Conservation (phyloP, 2,329 filamentous ascomycete species). For the Aspergillus sp. region DNA sequence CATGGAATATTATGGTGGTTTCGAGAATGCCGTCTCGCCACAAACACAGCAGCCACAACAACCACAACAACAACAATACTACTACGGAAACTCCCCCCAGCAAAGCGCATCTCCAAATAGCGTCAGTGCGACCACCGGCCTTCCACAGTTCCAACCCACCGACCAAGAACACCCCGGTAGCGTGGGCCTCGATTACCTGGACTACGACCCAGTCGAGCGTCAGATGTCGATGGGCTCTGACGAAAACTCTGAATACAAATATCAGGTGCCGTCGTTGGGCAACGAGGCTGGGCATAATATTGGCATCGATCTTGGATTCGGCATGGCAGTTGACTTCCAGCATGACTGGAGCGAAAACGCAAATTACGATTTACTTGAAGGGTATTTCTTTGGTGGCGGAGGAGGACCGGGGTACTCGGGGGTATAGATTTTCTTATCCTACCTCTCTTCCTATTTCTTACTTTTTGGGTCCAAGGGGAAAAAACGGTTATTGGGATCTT, state of each 20-base stretch:
- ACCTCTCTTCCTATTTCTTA: neutral
- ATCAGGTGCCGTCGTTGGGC: conserved; percentile 31
- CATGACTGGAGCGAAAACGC: conserved; percentile 51
- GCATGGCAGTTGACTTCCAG: conserved; percentile 46
- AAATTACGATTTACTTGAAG: conserved; percentile 54
- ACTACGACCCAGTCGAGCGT: conserved; percentile 45
- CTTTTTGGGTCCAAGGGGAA: neutral
- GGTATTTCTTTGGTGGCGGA: conserved; percentile 56
- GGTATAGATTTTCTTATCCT: conserved; percentile 12
- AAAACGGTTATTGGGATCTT: neutral
- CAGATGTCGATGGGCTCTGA: conserved; percentile 28
- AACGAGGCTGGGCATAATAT: conserved; percentile 38
- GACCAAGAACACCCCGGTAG: conserved; percentile 28
- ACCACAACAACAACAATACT: conserved; percentile 30
- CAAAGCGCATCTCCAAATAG: conserved; percentile 34
- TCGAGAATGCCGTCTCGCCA: conserved; percentile 34
- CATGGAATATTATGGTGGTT: conserved; percentile 37
- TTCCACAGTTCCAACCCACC: conserved; percentile 22
- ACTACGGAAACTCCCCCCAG: conserved; percentile 35
- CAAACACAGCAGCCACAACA: conserved; percentile 27
- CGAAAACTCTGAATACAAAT: conserved; percentile 29
- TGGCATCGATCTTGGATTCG: conserved; percentile 46
- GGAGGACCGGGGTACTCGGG: conserved; percentile 29
- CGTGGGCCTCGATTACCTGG: conserved; percentile 56
- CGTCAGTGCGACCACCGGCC: conserved; percentile 24